Percentiles rank a stretch among this genome's conserved stretches.
Conservation (phyloP, 106 monocot genomes). For the Xerophyta viscosa region DNA sequence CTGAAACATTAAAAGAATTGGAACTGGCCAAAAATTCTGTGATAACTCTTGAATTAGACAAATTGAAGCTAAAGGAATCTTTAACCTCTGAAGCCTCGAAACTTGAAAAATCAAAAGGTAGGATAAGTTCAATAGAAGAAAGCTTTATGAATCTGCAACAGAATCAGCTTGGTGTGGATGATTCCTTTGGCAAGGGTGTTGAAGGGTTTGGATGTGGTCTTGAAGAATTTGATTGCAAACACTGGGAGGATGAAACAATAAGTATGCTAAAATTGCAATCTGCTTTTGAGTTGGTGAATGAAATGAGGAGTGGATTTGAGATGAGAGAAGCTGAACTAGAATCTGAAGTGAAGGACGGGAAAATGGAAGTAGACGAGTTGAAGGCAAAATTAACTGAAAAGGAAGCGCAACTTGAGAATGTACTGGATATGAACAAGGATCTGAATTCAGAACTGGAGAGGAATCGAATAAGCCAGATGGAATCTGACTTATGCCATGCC, state of each 20-base stretch:
- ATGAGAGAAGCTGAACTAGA: slow-evolving; percentile 15
- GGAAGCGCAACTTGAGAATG: neutral
- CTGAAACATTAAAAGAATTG: no score
- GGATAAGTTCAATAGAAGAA: slow-evolving; percentile 23
- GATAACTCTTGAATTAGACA: no score
- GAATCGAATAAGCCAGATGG: slow-evolving; percentile 21
- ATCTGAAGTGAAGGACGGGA: slow-evolving; percentile 16
- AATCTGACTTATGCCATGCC: slow-evolving; percentile 11
- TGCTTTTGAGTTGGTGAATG: slow-evolving; percentile 12
- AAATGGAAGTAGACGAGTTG: slow-evolving; percentile 21
- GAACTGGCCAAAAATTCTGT: slow-evolving; percentile 29
- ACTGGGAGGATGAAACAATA: slow-evolving; percentile 22
- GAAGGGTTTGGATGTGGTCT: no score
- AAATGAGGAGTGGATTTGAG: slow-evolving; percentile 2
- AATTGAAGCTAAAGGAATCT: slow-evolving; percentile 10
- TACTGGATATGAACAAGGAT: neutral
- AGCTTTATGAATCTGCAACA: slow-evolving; percentile 18
- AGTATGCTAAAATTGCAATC: slow-evolving; percentile 14
- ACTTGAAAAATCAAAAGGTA: slow-evolving; percentile 20
- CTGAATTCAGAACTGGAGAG: slow-evolving; percentile 16
- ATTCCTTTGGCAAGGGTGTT: no score
- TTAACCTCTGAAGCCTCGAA: slow-evolving; percentile 3
- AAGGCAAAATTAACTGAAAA: slow-evolving; percentile 15
- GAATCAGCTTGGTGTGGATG: no score
- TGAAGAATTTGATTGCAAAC: slow-evolving; percentile 27